Percentiles rank a stretch among this genome's conserved stretches.
phyloP scores from a whole-genome alignment of 2,329 filamentous ascomycete species.

The Corniculantispora saksenae region DNA sequence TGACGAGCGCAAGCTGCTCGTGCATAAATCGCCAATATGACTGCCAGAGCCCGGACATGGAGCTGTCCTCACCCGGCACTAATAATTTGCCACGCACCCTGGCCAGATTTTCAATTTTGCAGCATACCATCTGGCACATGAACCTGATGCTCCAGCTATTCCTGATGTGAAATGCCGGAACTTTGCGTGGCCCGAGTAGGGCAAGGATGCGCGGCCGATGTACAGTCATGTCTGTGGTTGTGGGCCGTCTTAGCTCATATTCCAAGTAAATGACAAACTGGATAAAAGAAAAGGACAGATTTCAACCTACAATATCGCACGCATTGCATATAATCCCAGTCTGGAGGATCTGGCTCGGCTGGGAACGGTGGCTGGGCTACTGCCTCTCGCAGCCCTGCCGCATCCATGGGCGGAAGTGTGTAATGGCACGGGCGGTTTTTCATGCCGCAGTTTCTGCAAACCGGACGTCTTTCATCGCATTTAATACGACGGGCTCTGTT shows the following conservation, averaged over 20 bases:
- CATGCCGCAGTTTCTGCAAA: neutral
- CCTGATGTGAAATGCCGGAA: neutral
- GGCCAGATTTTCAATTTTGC: neutral
- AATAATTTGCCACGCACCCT: neutral
- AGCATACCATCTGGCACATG: neutral
- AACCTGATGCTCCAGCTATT: neutral
- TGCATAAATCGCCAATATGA: neutral
- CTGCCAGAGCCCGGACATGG: neutral
- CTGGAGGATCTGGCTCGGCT: neutral
- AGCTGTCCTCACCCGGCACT: neutral
- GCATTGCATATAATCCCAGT: neutral
- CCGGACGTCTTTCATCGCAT: neutral
- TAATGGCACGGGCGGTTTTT: neutral
- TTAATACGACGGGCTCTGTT: neutral
- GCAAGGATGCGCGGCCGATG: neutral
- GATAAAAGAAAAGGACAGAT: too few relatives aligned
- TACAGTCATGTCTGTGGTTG: neutral
- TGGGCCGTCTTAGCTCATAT: neutral
- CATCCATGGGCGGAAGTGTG: neutral
- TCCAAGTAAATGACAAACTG: neutral
- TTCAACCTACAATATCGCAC: neutral
- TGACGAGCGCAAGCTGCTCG: neutral
- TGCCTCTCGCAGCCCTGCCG: neutral
- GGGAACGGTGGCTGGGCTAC: neutral
- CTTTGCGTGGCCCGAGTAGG: neutral